Conservation (phyloP, 306 rosid genomes). For the Astragalus membranaceus region DNA sequence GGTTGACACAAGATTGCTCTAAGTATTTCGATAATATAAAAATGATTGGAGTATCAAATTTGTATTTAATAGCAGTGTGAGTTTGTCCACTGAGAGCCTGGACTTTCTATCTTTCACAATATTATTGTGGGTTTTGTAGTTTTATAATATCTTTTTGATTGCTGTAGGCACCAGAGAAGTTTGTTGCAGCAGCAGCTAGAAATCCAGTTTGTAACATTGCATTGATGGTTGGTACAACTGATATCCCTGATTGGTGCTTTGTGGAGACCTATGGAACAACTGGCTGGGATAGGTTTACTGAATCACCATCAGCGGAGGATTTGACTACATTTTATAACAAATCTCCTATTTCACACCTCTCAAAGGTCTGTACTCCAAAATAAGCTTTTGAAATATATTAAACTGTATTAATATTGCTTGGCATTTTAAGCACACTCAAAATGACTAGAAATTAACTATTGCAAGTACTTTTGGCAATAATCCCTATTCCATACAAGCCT, state of each 20-base stretch:
- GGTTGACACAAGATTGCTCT: background rate
- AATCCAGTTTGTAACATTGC: conserved; percentile 81
- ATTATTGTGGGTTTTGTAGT: background rate
- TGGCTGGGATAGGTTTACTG: conserved; percentile 46
- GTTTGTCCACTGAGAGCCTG: background rate
- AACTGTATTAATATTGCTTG: background rate
- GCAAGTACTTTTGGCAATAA: background rate
- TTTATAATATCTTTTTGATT: conserved; percentile 20
- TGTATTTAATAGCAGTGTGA: background rate
- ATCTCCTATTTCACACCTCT: conserved; percentile 78
- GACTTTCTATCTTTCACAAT: background rate
- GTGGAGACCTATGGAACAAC: conserved; percentile 59
- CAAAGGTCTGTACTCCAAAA: conserved; percentile 47
- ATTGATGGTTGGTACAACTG: conserved; percentile 78
- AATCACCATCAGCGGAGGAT: conserved; percentile 73
- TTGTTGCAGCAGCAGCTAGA: conserved; percentile 67
- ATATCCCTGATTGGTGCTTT: conserved; percentile 92
- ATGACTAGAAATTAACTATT: background rate
- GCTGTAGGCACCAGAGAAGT: conserved; percentile 84
- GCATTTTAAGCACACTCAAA: background rate
- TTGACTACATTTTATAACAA: conserved; percentile 56
- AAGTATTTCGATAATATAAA: background rate
- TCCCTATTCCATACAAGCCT: background rate
- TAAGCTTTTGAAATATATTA: conserved; percentile 5
- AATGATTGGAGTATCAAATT: background rate